These are phyloP conservation scores for Scedosporium aurantiacum DNA, from an alignment of 2,329 filamentous ascomycete species.

Conservation along the genomic window DNA sequence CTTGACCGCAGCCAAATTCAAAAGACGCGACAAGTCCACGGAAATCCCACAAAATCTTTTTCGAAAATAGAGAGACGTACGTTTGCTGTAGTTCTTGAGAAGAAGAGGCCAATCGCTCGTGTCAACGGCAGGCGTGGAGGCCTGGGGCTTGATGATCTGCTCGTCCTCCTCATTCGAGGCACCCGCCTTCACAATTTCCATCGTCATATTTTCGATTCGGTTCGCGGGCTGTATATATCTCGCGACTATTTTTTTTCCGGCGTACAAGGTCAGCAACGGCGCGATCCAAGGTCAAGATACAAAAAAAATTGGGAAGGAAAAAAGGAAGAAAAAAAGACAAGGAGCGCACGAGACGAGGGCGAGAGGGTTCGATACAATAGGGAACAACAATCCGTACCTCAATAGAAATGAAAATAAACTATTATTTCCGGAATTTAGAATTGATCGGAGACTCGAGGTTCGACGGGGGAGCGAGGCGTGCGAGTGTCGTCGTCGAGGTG, in stretches of 20 bases:
- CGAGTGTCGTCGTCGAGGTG: not conserved
- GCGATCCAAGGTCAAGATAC: not conserved
- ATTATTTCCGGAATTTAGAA: constrained; percentile 11
- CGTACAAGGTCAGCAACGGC: not conserved
- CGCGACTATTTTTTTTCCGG: not conserved
- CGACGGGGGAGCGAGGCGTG: no score
- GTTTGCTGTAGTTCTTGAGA: constrained; percentile 89
- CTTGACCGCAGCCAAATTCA: not conserved
- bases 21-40: not conserved
- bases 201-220: constrained; percentile 24
- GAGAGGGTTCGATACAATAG: not conserved
- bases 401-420: not conserved
- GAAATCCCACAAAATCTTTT: not conserved
- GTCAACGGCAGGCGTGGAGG: constrained; percentile 64
- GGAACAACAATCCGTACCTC: not conserved
- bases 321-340: not conserved
- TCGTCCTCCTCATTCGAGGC: constrained; percentile 59
- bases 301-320: constrained; percentile 14
- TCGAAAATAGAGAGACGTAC: constrained; percentile 38
- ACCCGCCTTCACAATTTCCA: constrained; percentile 35
- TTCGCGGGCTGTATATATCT: not conserved
- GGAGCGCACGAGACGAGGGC: not conserved
- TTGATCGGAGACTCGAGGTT: constrained; percentile 2
- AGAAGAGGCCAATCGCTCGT: constrained; percentile 88
- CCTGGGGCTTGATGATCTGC: constrained; percentile 87